These are phyloP conservation scores for Erigeron philadelphicus DNA, from an alignment of 140 eudicot species.

Conservation along the genomic window DNA sequence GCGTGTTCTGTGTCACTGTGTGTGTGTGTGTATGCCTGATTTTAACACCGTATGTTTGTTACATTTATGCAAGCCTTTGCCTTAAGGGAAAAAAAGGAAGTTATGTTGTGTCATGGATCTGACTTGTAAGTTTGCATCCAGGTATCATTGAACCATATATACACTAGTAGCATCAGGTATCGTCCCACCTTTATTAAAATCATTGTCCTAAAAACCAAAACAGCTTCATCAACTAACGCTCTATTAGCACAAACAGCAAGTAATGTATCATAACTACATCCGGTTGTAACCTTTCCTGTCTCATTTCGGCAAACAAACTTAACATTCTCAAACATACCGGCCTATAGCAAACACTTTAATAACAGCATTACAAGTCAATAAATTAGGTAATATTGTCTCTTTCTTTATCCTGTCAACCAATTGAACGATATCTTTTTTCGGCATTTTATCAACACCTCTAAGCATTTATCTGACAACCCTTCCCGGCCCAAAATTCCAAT, in stretches of 20 bases:
- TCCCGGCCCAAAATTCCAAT: no score
- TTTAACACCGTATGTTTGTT: background rate
- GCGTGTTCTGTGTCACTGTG: no score
- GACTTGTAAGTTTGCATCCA: background rate
- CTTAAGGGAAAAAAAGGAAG: no score
- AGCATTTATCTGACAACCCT: no score
- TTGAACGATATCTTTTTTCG: conserved; percentile 52
- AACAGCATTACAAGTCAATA: conserved; percentile 79
- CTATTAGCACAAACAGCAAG: conserved; percentile 82
- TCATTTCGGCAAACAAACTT: conserved; percentile 85
- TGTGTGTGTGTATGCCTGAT: background rate
- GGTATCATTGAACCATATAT: background rate
- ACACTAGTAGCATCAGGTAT: no score
- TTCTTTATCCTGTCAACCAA: conserved; percentile 68
- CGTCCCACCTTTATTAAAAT: conserved; percentile 63
- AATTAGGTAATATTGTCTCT: conserved; percentile 56
- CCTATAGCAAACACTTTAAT: conserved; percentile 79
- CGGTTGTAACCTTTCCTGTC: conserved; percentile 90
- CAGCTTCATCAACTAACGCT: conserved; percentile 81
- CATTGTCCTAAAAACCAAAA: conserved; percentile 93
- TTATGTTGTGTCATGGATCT: background rate
- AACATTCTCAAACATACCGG: conserved; percentile 86
- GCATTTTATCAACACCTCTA: conserved; percentile 85
- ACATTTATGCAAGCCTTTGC: no score
- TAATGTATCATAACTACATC: conserved; percentile 84